Percentiles rank a stretch among this genome's conserved stretches.
phyloP scores from a whole-genome alignment of 192 early-diverging fungal genomes.

The Backusella parvicylindrica region DNA sequence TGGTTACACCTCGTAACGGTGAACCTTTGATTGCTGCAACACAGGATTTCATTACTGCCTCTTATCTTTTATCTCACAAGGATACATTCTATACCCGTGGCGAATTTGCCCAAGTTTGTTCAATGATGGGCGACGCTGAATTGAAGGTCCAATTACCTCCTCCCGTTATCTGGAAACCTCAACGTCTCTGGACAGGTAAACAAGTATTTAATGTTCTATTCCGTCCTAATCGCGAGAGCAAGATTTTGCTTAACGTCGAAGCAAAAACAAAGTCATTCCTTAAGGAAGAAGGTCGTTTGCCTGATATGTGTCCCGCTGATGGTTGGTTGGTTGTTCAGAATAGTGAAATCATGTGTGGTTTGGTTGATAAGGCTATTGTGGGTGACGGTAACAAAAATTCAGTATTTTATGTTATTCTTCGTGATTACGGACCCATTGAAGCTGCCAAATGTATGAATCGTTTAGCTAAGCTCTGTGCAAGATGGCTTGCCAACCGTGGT shows the following conservation, averaged over 20 bases:
- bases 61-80: slow-evolving; percentile 90
- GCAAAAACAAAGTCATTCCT: slow-evolving; percentile 78
- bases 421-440: slow-evolving; percentile 84
- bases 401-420: slow-evolving; percentile 89
- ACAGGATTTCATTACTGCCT: slow-evolving; percentile 98
- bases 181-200: slow-evolving; percentile 94
- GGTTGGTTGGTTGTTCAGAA: slow-evolving; percentile 89
- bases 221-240: slow-evolving; percentile 70
- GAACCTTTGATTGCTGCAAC: slow-evolving; percentile 98
- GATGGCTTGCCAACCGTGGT: slow-evolving; percentile 71
- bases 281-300: slow-evolving; percentile 53
- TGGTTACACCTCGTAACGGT: slow-evolving; percentile 98
- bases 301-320: slow-evolving; percentile 86
- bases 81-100: slow-evolving; percentile 94
- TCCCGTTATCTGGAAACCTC: slow-evolving; percentile 88
- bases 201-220: slow-evolving; percentile 90
- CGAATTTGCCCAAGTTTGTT: slow-evolving; percentile 89
- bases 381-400: slow-evolving; percentile 96
- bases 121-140: slow-evolving; percentile 86
- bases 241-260: slow-evolving; percentile 82
- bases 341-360: slow-evolving; percentile 93
- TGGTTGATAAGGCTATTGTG: slow-evolving; percentile 91
- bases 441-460: slow-evolving; percentile 94
- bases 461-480: slow-evolving; percentile 63
- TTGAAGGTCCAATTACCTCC: slow-evolving; percentile 89